These are phyloP conservation scores for Kurtzmaniella natalensis DNA, from an alignment of 1,139 yeast genomes.

Conservation along the genomic window DNA sequence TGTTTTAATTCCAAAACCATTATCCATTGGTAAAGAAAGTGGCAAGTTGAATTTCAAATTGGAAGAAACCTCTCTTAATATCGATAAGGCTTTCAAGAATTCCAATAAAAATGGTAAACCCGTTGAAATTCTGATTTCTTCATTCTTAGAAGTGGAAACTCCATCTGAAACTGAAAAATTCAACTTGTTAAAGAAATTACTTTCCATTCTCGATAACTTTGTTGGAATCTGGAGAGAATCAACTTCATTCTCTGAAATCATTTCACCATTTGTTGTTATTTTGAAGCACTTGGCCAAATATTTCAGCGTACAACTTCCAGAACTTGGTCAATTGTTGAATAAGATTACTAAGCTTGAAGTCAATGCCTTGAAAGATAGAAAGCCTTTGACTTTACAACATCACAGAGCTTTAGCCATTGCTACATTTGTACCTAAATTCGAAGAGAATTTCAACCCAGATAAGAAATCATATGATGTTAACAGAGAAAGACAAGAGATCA, in stretches of 20 bases:
- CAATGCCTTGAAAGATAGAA: conserved; percentile 45
- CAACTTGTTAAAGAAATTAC: conserved; percentile 8
- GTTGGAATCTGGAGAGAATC: conserved; percentile 58
- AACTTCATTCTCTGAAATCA: conserved; percentile 57
- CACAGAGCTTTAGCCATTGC: conserved; percentile 85
- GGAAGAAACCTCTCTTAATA: conserved; percentile 6
- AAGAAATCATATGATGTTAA: conserved; percentile 87
- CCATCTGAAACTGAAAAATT: conserved; percentile 5
- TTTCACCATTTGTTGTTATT: conserved; percentile 33
- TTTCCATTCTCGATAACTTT: conserved; percentile 26
- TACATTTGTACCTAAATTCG: conserved; percentile 85
- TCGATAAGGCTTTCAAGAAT: conserved; percentile 4
- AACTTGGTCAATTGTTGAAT: conserved; percentile 34
- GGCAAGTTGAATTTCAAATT: conserved; percentile 14
- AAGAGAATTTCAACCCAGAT: conserved; percentile 94
- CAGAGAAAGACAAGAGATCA: conserved; percentile 73
- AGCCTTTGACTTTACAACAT: conserved; percentile 79
- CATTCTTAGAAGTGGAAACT: not conserved
- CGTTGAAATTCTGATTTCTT: not conserved
- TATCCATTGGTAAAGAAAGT: conserved; percentile 13
- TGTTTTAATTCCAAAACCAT: conserved; percentile 42
- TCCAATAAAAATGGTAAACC: not conserved
- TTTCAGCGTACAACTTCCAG: conserved; percentile 22
- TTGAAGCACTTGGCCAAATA: conserved; percentile 37
- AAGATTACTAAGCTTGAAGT: conserved; percentile 45